Evolutionary conservation across 441 rosid species (phyloP).

Genomic region (Euphorbia neoarborescens): DNA sequence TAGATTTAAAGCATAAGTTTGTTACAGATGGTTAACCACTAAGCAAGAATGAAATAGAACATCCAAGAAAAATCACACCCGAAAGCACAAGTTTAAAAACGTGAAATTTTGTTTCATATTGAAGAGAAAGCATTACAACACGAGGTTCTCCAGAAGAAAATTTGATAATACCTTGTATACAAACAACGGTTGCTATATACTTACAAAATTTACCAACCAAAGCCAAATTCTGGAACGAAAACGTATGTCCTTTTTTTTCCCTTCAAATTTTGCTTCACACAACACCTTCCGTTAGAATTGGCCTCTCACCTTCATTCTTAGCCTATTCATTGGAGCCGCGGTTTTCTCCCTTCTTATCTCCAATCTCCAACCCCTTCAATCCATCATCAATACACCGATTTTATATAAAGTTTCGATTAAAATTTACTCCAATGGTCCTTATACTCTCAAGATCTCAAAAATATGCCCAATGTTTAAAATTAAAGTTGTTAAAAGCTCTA

Average conservation of each 20-base stretch:
- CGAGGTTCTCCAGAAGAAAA: neutral
- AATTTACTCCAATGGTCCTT: no score
- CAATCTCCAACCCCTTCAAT: conserved; percentile 32
- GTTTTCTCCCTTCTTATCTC: conserved; percentile 18
- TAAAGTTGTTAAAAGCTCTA: no score
- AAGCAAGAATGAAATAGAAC: neutral
- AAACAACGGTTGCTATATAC: neutral
- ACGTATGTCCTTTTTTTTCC: neutral
- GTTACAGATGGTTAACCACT: neutral
- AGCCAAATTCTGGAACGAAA: neutral
- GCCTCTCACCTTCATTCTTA: conserved; percentile 32
- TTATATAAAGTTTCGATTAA: no score
- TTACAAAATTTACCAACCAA: neutral
- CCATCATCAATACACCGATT: conserved; percentile 38
- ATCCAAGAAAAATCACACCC: neutral
- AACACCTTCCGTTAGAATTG: conserved; percentile 42
- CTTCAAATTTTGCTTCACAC: conserved; percentile 16
- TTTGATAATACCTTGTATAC: neutral
- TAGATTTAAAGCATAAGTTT: neutral
- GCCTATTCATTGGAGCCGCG: conserved; percentile 15
- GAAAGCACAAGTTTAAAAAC: neutral
- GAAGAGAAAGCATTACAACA: neutral
- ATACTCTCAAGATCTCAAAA: no score
- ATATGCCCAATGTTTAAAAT: no score
- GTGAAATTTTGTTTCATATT: neutral